phyloP scores from a whole-genome alignment of 176 grass and related monocot genomes.

The Rhynchospora breviuscula region DNA sequence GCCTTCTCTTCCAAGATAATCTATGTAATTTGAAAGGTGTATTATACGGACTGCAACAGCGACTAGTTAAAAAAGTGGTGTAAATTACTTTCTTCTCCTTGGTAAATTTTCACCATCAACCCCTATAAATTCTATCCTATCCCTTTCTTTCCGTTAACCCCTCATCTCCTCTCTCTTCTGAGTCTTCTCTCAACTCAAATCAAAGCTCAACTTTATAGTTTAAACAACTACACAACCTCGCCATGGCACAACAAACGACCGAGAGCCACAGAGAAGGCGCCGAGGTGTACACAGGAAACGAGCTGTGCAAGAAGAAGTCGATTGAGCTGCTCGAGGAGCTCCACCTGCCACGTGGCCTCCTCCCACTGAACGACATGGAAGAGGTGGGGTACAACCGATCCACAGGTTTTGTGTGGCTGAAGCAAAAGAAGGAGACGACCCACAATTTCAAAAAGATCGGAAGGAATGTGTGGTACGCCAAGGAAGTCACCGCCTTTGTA shows the following conservation, averaged over 20 bases:
- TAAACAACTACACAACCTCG: neutral
- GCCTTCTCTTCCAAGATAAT: neutral
- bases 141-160: neutral
- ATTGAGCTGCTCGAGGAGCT: slow-evolving; percentile 69
- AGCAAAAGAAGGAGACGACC: slow-evolving; percentile 70
- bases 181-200: no score
- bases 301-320: slow-evolving; percentile 64
- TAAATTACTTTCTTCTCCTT: neutral
- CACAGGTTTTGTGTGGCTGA: slow-evolving; percentile 90
- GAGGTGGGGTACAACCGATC: slow-evolving; percentile 74
- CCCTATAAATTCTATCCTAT: neutral
- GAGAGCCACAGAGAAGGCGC: slow-evolving; percentile 27
- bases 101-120: neutral
- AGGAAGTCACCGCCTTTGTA: slow-evolving; percentile 70
- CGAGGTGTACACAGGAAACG: slow-evolving; percentile 68
- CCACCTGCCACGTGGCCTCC: slow-evolving; percentile 70
- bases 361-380: slow-evolving; percentile 63
- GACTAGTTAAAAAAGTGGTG: neutral
- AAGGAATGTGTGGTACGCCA: slow-evolving; percentile 53
- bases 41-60: neutral
- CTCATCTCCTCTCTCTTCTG: neutral
- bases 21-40: neutral
- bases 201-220: neutral
- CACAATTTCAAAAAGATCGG: slow-evolving; percentile 66
- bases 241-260: slow-evolving; percentile 18